These are phyloP conservation scores for Metarhizium brunneum DNA, from an alignment of 2,329 filamentous ascomycete species.

Conservation along the genomic window DNA sequence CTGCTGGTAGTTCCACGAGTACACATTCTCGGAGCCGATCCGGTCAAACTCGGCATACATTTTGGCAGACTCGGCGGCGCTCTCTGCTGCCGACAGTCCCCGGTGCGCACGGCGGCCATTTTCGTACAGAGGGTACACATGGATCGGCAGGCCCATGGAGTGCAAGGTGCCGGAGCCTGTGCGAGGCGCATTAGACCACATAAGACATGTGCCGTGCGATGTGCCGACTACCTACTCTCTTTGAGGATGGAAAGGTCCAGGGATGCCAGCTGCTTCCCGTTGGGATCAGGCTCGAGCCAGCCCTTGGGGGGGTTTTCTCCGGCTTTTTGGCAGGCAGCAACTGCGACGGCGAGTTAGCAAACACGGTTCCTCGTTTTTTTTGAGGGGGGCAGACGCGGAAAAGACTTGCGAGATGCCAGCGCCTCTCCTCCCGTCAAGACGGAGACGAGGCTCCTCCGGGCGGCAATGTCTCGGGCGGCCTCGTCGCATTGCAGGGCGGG, in stretches of 20 bases:
- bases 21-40: conserved; percentile 41
- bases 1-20: conserved; percentile 48
- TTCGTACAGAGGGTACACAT: conserved; percentile 60
- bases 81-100: conserved; percentile 42
- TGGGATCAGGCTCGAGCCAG: conserved; percentile 44
- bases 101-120: conserved; percentile 50
- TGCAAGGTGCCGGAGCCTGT: conserved; percentile 47
- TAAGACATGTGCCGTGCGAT: too few species aligned
- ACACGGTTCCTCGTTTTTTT: not conserved
- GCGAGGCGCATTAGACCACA: not conserved
- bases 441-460: conserved; percentile 44
- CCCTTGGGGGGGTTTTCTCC: conserved; percentile 39
- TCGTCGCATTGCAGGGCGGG: conserved; percentile 55
- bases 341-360: conserved; percentile 4
- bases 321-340: conserved; percentile 23
- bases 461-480: conserved; percentile 46
- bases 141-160: conserved; percentile 52
- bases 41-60: conserved; percentile 53
- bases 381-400: conserved; percentile 1
- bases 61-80: conserved; percentile 47
- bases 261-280: conserved; percentile 32
- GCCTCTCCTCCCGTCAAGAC: conserved; percentile 57
- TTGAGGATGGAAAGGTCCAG: conserved; percentile 35
- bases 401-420: conserved; percentile 41
- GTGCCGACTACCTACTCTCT: conserved; percentile 16